A percentile compares a stretch with the other conserved stretches of the same genome.
Conservation (phyloP, 345 rosid species). For the Adansonia digitata region DNA sequence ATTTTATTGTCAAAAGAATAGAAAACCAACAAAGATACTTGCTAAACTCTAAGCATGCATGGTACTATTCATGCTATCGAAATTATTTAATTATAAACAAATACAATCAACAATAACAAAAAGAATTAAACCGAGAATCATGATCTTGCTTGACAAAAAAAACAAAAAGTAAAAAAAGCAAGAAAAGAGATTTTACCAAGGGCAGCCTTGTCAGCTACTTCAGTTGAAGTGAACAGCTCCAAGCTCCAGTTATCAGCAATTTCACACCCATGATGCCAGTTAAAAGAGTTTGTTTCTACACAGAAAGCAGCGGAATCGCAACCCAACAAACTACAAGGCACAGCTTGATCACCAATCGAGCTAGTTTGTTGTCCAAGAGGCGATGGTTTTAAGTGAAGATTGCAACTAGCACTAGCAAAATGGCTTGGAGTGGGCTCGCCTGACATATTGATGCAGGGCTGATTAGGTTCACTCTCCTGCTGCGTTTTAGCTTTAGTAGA, state of each 20-base stretch:
- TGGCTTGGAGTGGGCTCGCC: not conserved
- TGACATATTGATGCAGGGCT: not conserved
- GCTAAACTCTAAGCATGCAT: not conserved
- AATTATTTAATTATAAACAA: not conserved
- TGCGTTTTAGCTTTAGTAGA: not conserved
- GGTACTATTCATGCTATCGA: not conserved
- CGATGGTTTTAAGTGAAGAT: not conserved
- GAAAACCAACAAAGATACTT: not conserved
- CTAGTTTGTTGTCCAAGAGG: not conserved
- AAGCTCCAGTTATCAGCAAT: not conserved
- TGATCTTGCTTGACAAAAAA: not conserved
- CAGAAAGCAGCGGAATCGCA: not conserved
- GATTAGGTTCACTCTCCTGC: not conserved
- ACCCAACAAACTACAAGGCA: not conserved
- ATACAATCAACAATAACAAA: not conserved
- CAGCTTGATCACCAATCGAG: not conserved
- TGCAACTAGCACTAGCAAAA: constrained; percentile 1
- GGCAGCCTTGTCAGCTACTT: not conserved
- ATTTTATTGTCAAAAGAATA: not conserved
- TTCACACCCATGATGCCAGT: not conserved
- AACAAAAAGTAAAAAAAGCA: not conserved
- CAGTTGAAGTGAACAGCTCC: not conserved
- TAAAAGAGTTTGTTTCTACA: constrained; percentile 3
- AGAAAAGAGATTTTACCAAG: constrained; percentile 1
- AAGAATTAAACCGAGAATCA: not conserved